Conservation (phyloP, 768 basidiomycete genomes). For the Kwoniella bestiolae region DNA sequence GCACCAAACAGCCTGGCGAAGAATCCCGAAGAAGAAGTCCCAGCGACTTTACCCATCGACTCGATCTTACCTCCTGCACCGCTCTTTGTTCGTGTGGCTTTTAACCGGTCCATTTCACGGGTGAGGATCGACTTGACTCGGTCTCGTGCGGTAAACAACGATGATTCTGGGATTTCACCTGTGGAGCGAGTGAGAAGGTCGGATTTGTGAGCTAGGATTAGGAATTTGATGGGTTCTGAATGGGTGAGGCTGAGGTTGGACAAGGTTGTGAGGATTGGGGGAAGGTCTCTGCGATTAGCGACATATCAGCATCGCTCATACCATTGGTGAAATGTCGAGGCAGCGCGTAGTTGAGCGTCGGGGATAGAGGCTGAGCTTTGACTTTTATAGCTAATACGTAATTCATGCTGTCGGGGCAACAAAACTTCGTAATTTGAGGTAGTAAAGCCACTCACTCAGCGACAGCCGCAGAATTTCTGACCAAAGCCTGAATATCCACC, state of each 20-base stretch:
- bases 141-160: slow-evolving; percentile 37
- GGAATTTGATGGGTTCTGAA: slow-evolving; percentile 33
- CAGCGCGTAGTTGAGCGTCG: background rate
- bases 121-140: slow-evolving; percentile 46
- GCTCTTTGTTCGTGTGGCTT: slow-evolving; percentile 38
- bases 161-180: slow-evolving; percentile 31
- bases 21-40: slow-evolving; percentile 18
- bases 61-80: slow-evolving; percentile 48
- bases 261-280: slow-evolving; percentile 43
- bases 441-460: slow-evolving; percentile 52
- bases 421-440: no score
- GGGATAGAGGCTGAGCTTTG: background rate
- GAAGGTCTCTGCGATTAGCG: slow-evolving; percentile 38
- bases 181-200: slow-evolving; percentile 47
- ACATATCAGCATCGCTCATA: background rate
- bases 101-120: slow-evolving; percentile 53
- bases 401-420: no score
- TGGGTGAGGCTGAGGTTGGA: slow-evolving; percentile 30
- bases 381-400: no score
- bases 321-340: background rate
- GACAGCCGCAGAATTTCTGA: slow-evolving; percentile 44
- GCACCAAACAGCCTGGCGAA: slow-evolving; percentile 37
- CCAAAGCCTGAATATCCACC: slow-evolving; percentile 45
- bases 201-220: slow-evolving; percentile 52
- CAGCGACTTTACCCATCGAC: slow-evolving; percentile 43